Base-by-base conservation (phyloP, 2,329 filamentous ascomycete species). In the Trichoderma guizhouense region DNA sequence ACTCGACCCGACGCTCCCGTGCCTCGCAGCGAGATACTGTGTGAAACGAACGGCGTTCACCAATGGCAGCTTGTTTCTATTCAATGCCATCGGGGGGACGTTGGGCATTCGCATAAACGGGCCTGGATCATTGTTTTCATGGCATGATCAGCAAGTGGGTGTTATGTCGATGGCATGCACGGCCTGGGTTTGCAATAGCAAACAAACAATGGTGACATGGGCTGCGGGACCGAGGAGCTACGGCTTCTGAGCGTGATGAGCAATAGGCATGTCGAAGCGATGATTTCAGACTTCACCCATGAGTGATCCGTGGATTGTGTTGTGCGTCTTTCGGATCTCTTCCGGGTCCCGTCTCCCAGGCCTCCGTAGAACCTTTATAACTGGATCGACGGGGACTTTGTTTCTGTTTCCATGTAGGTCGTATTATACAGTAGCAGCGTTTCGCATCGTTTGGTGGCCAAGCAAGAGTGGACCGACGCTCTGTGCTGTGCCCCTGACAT, bases 401-500 rank as follows among this genome's bases (percentile, higher is more conserved):
- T 18, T 65, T 55, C 32, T 32, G 63, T 65, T 55, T 65, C 43
- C 30, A 30, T 47, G 30, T 14, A 53, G 9, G 57, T 34, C 15
- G 57, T 60, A 30, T 28, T n/a, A 43, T n/a, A 43, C 15, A n/a
- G 7, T 43, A 18, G 39, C 57, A 32, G 18, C 28, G 57, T 60
- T 60, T 60, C 28, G 57, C 57, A 62, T 62, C 58, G 18, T 39
- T 39, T 18, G 32, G 26, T 12, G n/a, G 18, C 34, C 58, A 53
- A 43, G 55, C 34, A 63, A 63, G 32, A 43, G 64, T 62, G 57
- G 71, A 57, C 55, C 65, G 58, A 63, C 32, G 26, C 21, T 39
- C 28, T 57, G 57, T 69, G 57, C 28, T 57, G 57, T 69, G 57
- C 71, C 71, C 71, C 71, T 72, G 65, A 47, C 65, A 68, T 69